Conservation (phyloP, 352 stramenopile species). For the Pythium utonaiense region DNA sequence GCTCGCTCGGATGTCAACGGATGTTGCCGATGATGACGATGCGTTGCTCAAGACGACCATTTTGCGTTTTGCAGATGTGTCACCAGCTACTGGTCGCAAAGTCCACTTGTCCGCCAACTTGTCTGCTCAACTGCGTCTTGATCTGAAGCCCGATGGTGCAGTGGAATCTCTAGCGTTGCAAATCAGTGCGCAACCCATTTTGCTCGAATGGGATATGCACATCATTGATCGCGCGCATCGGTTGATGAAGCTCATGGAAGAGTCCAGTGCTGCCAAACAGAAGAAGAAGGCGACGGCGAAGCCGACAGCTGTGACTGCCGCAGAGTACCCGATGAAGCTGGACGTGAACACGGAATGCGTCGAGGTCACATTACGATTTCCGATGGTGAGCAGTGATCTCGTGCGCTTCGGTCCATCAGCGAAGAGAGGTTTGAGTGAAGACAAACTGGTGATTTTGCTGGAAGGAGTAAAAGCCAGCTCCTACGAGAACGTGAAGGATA, state of each 20-base stretch:
- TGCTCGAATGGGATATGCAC: slow-evolving; percentile 88
- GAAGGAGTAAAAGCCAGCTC: slow-evolving; percentile 55
- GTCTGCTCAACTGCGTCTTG: slow-evolving; percentile 61
- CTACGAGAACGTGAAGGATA: slow-evolving; percentile 13
- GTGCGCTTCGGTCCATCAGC: slow-evolving; percentile 79
- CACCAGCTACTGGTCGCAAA: slow-evolving; percentile 49
- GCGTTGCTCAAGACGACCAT: slow-evolving; percentile 58
- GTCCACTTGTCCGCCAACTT: slow-evolving; percentile 67
- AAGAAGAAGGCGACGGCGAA: slow-evolving; percentile 16
- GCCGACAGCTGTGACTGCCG: background rate
- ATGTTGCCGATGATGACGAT: slow-evolving; percentile 54
- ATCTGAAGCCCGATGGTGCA: slow-evolving; percentile 41
- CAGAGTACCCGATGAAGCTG: slow-evolving; percentile 43
- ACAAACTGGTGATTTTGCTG: slow-evolving; percentile 69
- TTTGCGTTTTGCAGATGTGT: slow-evolving; percentile 58
- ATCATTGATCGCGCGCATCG: slow-evolving; percentile 73
- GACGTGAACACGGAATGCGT: slow-evolving; percentile 74
- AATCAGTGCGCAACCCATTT: slow-evolving; percentile 67
- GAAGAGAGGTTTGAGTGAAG: slow-evolving; percentile 78
- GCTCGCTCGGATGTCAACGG: slow-evolving; percentile 71
- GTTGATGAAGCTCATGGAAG: slow-evolving; percentile 70
- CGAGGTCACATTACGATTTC: slow-evolving; percentile 72
- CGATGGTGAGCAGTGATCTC: slow-evolving; percentile 79
- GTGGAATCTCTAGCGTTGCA: slow-evolving; percentile 47
- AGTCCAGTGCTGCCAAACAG: slow-evolving; percentile 31